Base-by-base conservation (phyloP, 2,329 filamentous ascomycete genomes). In the Colletotrichum siamense region DNA sequence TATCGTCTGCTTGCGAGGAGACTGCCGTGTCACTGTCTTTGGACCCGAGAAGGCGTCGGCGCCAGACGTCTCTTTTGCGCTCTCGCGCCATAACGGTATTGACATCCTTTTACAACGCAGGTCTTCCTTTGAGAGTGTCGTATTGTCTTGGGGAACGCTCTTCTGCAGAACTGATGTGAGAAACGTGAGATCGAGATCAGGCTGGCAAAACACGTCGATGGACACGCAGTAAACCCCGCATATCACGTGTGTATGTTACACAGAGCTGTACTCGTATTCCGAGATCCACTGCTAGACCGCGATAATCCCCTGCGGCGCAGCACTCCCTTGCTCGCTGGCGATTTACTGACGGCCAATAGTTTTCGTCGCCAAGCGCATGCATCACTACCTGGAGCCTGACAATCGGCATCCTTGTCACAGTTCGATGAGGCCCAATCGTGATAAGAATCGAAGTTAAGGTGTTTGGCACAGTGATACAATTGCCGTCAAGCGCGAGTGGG, bases 361-460 rank as follows among this genome's bases (percentile, higher is more conserved):
- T 0, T n/a, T 44, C 5, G 39, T 6, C 39, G 18, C 39, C 2
- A 44, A 44, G 18, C 16, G 36, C 36, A 10, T 44, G 36, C 16
- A 44, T 5, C 3, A 5, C 8, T 2, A 0, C 36, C 36, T 44
- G 8, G 1, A 44, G 36, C 16, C 16, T 44, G 15, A 36, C 0
- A 13, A 13, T 13, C 1, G 32, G 10, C 5, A 12, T 2, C 2
- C 28, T 8, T 8, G 28, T 28, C 28, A 28, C 8, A 8, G 2
- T 28, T 28, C 32, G 10, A 13, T 36, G 4, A 39, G 36, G 36
- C 36, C 5, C 8, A 18, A 44, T 5, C 36, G 1, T 44, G 36
- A 44, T 16, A 18, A 1, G 16, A 9, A 44, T 44, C 15, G 4
- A 18, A 39, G 7, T 18, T 2, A 16, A 16, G 34, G 5, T 36